Conservation (phyloP, 1,284 basidiomycete genomes). For the Cutaneotrichosporon daszewskae region DNA sequence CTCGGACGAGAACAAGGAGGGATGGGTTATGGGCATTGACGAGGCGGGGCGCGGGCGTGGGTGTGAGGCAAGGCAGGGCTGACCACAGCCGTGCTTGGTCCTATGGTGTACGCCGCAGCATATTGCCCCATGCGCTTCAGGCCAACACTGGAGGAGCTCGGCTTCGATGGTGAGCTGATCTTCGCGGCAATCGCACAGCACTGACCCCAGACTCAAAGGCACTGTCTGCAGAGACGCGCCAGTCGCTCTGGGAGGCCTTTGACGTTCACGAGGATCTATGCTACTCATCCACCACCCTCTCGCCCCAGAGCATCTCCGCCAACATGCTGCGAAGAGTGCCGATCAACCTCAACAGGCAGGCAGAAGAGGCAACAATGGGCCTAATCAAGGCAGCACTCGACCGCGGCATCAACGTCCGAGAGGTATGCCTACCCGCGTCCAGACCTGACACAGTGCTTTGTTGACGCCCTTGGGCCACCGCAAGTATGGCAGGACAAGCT, state of each 20-base stretch:
- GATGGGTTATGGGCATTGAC: slow-evolving; percentile 81
- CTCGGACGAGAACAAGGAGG: slow-evolving; percentile 54
- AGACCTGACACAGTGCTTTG: slow-evolving; percentile 63
- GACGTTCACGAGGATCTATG: slow-evolving; percentile 27
- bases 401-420: slow-evolving; percentile 73
- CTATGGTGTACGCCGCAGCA: slow-evolving; percentile 90
- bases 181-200: not conserved
- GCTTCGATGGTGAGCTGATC: slow-evolving; percentile 64
- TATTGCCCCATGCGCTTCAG: slow-evolving; percentile 81
- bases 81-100: slow-evolving; percentile 46
- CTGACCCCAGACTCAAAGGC: slow-evolving; percentile 69
- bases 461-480: slow-evolving; percentile 89
- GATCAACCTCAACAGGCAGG: slow-evolving; percentile 85
- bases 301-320: slow-evolving; percentile 79
- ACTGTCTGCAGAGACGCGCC: slow-evolving; percentile 66
- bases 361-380: slow-evolving; percentile 81
- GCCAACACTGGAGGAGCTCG: slow-evolving; percentile 67
- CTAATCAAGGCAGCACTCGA: slow-evolving; percentile 78
- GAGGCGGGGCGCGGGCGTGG: slow-evolving; percentile 85
- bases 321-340: slow-evolving; percentile 84
- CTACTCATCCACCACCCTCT: slow-evolving; percentile 51
- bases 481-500: slow-evolving; percentile 77
- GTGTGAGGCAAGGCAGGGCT: slow-evolving; percentile 14
- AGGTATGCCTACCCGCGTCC: slow-evolving; percentile 52
- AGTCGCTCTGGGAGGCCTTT: slow-evolving; percentile 44